These are phyloP conservation scores for Laguncularia racemosa DNA, from an alignment of 345 rosid genomes.

Conservation along the genomic window DNA sequence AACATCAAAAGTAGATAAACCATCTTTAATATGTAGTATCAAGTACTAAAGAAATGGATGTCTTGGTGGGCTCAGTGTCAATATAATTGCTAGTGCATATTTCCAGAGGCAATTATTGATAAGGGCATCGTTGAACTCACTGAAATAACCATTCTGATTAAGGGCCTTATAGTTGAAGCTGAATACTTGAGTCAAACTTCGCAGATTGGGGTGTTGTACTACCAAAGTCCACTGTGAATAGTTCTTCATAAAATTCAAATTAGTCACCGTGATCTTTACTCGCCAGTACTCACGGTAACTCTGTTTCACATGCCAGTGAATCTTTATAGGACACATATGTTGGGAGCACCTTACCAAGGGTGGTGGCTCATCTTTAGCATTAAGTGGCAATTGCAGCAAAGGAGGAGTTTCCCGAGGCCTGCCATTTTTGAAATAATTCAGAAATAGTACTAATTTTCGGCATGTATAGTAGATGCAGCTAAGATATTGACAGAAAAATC, in stretches of 20 bases:
- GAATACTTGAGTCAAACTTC: slow-evolving; percentile 44
- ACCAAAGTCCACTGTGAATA: slow-evolving; percentile 78
- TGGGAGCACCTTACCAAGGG: slow-evolving; percentile 48
- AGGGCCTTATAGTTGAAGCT: slow-evolving; percentile 74
- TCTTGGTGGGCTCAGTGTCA: background rate
- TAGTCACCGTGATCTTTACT: slow-evolving; percentile 62
- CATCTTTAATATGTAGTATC: too few species aligned
- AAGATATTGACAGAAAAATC: too few species aligned
- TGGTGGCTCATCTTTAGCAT: slow-evolving; percentile 23
- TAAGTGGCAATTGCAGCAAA: slow-evolving; percentile 31
- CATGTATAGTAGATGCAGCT: background rate
- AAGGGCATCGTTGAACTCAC: slow-evolving; percentile 23
- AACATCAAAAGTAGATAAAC: too few species aligned
- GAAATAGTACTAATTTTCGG: too few species aligned
- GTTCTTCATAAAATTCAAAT: slow-evolving; percentile 50
- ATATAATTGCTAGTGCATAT: background rate
- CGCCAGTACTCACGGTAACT: slow-evolving; percentile 75
- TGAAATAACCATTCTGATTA: slow-evolving; percentile 32
- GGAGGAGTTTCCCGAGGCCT: slow-evolving; percentile 39
- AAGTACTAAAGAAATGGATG: background rate
- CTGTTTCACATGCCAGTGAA: slow-evolving; percentile 92
- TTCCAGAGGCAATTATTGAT: background rate
- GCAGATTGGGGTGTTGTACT: slow-evolving; percentile 69
- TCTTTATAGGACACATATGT: slow-evolving; percentile 71
- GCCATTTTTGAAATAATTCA: background rate